These are phyloP conservation scores for Neurospora sp. DNA, from an alignment of 495 filamentous ascomycete species.

Conservation along the genomic window DNA sequence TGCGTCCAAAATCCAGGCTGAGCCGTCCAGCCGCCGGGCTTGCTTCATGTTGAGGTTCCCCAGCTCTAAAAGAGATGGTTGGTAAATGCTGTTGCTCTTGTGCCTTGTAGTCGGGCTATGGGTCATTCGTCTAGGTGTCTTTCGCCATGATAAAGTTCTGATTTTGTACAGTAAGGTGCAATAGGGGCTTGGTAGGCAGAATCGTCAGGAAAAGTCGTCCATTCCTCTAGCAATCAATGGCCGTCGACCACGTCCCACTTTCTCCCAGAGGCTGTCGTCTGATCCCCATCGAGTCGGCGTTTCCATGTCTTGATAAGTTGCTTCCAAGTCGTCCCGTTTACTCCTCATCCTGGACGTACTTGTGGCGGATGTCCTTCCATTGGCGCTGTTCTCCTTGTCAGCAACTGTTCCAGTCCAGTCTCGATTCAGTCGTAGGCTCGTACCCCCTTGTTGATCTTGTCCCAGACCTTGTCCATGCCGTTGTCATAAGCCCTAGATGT, in stretches of 20 bases:
- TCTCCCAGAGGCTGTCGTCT: background rate
- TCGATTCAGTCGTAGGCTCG: background rate
- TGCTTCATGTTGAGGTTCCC: background rate
- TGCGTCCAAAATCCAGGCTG: background rate
- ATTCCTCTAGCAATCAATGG: background rate
- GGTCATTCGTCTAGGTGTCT: background rate
- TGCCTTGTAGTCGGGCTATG: background rate
- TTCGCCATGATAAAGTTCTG: background rate
- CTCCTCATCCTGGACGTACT: constrained; percentile 55
- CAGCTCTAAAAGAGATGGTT: background rate
- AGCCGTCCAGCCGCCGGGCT: background rate
- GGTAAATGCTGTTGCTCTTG: background rate
- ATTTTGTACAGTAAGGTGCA: background rate
- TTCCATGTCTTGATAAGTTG: background rate
- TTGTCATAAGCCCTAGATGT: constrained; percentile 62
- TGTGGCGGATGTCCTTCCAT: constrained; percentile 98
- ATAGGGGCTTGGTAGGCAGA: background rate
- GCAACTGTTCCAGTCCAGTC: constrained; percentile 6
- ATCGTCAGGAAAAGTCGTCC: background rate
- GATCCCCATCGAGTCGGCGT: background rate
- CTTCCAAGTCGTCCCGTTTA: constrained; percentile 6
- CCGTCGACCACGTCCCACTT: background rate
- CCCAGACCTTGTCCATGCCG: constrained; percentile 74
- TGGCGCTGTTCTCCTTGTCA: constrained; percentile 59
- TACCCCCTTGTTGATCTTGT: constrained; percentile 82